A percentile compares a stretch with the other conserved stretches of the same genome.
phyloP scores from a whole-genome alignment of 257 asterid genomes.

The Ocimum tenuiflorum region DNA sequence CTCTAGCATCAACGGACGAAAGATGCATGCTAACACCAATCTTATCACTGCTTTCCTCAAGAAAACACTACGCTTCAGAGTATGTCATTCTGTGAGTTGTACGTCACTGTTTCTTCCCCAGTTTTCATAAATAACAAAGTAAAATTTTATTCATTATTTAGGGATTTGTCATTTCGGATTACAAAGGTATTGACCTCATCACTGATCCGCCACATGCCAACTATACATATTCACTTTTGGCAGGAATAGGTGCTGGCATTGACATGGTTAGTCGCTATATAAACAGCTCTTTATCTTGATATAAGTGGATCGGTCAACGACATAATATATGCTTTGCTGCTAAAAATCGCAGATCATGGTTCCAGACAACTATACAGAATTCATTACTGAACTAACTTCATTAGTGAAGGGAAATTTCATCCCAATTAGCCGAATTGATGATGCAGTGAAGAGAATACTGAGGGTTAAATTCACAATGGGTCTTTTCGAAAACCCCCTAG shows the following conservation, averaged over 20 bases:
- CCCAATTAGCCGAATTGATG: conserved; percentile 29
- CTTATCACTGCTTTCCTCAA: conserved; percentile 37
- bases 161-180: conserved; percentile 44
- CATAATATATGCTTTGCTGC: neutral
- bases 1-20: conserved; percentile 37
- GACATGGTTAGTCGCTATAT: conserved; percentile 28
- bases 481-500: conserved; percentile 30
- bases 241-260: conserved; percentile 35
- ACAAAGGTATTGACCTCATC: conserved; percentile 30
- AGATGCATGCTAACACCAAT: conserved; percentile 40
- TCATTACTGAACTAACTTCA: conserved; percentile 24
- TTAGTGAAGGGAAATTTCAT: conserved; percentile 26
- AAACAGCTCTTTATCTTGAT: no score
- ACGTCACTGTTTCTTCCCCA: neutral
- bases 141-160: neutral
- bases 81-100: neutral
- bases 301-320: no score
- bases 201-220: conserved; percentile 26
- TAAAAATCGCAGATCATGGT: conserved; percentile 25
- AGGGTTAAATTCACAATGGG: conserved; percentile 39
- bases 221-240: conserved; percentile 33
- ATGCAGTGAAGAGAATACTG: conserved; percentile 36
- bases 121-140: neutral
- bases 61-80: conserved; percentile 33
- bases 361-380: conserved; percentile 30